Evolutionary conservation across 2,329 filamentous ascomycete species (phyloP), one percentile per base, ranked within the genome.

Genomic region (Cercospora beticola): DNA sequence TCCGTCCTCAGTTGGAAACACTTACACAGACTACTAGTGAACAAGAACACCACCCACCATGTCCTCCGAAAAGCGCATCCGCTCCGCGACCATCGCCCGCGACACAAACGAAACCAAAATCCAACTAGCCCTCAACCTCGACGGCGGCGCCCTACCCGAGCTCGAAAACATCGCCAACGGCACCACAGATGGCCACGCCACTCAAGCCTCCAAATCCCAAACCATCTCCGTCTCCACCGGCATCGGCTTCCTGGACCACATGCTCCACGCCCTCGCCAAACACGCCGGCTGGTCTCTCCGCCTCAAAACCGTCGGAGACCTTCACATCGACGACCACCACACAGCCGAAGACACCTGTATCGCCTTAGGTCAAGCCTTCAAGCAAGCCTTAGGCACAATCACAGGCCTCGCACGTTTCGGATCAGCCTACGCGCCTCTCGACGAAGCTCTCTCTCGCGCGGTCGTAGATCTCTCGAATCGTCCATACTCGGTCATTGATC

Each of bases 61-160:
- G 76, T 70, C 76, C 10, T 57, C 72, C 68, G 71, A 73, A 56
- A 74, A 76, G 62, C 72, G 74, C 66, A 74, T 80, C 66, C 91
- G 94, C 78, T 92, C 90, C 80, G 89, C 92, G 62, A 88, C 90
- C 65, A 84, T 98, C 75, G 89, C 91, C 72, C 93, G 95, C 79
- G 90, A 94, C 82, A 99, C 95, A 77, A 98, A 98, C 84, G 95
- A 99, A 85, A 99, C 95, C 79, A 97, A 96, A 80, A 97, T 99
- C 81, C 90, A 95, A 79, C 86, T 98, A 72, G 92, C 92, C 46
- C 86, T 99, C 75, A 97, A 95, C 82, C 87, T 99, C 70, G 95
- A 99, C 82, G 95, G 95, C 79, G 95, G 94, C 76, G 85, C 85
- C 52, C 81, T 88, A 36, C 74, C 80, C 28, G 66, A 72, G 14